Percentiles rank a stretch among this genome's conserved stretches.
These are phyloP conservation scores for Alternaria novae-zelandiae DNA, from an alignment of 2,329 filamentous ascomycete genomes.

Conservation along the genomic window DNA sequence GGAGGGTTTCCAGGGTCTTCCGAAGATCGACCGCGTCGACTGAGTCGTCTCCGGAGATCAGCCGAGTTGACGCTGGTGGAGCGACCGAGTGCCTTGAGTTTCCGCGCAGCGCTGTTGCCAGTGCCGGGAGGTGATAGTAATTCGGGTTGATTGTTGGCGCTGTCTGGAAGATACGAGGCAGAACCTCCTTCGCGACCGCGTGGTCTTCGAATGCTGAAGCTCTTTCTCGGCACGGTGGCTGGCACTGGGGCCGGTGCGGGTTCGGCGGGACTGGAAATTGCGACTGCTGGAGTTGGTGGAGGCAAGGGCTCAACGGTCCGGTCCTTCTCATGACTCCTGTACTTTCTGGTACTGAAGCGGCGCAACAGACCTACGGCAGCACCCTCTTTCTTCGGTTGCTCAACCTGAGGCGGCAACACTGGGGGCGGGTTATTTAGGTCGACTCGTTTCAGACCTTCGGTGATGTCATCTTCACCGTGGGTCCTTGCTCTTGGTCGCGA, in stretches of 20 bases:
- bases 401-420: conserved; percentile 61
- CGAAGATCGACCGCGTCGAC: conserved; percentile 62
- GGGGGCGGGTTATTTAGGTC: conserved; percentile 61
- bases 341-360: conserved; percentile 86
- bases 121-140: conserved; percentile 76
- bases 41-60: conserved; percentile 73
- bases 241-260: conserved; percentile 60
- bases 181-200: conserved; percentile 61
- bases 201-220: conserved; percentile 79
- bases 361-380: conserved; percentile 83
- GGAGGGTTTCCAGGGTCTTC: conserved; percentile 67
- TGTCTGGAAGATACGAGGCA: conserved; percentile 56
- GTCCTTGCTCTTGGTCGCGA: conserved; percentile 86
- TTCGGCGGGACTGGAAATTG: conserved; percentile 79
- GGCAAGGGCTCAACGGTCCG: conserved; percentile 65
- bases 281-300: conserved; percentile 75
- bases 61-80: conserved; percentile 93
- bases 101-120: conserved; percentile 61
- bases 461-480: conserved; percentile 90
- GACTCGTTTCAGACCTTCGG: conserved; percentile 73
- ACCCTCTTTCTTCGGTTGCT: conserved; percentile 79
- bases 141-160: conserved; percentile 74
- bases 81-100: conserved; percentile 73
- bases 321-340: conserved; percentile 61
- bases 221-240: conserved; percentile 74